Percentiles rank a stretch among this genome's conserved stretches.
Evolutionary conservation across 2,329 filamentous ascomycete species (phyloP).

Genomic region (Thelonectria blattea): DNA sequence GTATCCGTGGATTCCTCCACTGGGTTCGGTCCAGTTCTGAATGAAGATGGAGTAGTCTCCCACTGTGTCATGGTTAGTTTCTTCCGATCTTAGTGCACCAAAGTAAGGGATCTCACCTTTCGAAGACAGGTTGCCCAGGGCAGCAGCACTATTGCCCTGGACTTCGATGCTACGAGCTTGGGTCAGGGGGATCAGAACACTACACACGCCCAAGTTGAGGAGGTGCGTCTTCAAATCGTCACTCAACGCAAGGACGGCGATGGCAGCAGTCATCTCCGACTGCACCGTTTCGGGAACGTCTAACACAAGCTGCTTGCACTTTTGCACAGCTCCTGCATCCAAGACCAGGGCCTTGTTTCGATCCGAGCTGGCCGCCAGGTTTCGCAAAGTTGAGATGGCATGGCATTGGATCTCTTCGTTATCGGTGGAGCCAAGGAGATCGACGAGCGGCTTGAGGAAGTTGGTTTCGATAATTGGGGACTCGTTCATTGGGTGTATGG

Average conservation of each 20-base stretch:
- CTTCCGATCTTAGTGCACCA: neutral
- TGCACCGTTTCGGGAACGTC: constrained; percentile 94
- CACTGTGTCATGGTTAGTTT: constrained; percentile 59
- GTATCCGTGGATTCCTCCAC: constrained; percentile 95
- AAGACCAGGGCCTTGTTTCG: constrained; percentile 98
- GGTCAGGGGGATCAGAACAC: constrained; percentile 93
- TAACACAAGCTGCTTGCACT: constrained; percentile 96
- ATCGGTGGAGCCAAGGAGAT: constrained; percentile 91
- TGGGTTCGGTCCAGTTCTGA: constrained; percentile 89
- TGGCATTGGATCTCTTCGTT: constrained; percentile 99
- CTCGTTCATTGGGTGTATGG: constrained; percentile 96
- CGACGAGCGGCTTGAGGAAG: constrained; percentile 91
- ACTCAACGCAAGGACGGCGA: constrained; percentile 92
- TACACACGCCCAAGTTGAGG: constrained; percentile 90
- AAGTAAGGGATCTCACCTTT: constrained; percentile 70
- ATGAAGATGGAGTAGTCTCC: constrained; percentile 97
- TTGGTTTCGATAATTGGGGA: constrained; percentile 98
- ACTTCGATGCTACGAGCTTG: constrained; percentile 97
- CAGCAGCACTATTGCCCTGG: constrained; percentile 96
- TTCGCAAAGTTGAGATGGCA: constrained; percentile 94
- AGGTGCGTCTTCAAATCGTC: constrained; percentile 95
- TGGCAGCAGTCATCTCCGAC: constrained; percentile 99
- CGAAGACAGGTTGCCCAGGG: constrained; percentile 92
- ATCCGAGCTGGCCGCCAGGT: constrained; percentile 94
- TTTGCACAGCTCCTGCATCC: constrained; percentile 95